Percentiles rank a stretch among this genome's conserved stretches.
phyloP scores from a whole-genome alignment of 257 asterid species.

The Solanum dulcamara region DNA sequence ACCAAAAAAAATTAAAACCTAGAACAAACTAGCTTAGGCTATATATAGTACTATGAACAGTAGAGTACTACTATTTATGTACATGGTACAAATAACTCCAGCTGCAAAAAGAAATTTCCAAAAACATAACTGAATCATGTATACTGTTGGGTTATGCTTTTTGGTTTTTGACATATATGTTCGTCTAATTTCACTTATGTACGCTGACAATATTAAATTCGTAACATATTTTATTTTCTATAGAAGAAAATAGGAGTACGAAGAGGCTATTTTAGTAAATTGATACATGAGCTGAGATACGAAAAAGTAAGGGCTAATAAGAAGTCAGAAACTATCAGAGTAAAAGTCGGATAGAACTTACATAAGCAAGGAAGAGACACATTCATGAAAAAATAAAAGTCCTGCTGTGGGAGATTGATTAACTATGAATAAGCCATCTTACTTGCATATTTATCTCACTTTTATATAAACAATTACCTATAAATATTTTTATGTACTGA shows the following conservation, averaged over 20 bases:
- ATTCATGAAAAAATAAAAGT: no score
- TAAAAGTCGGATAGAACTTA: background rate
- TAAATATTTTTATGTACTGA: background rate
- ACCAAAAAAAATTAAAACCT: background rate
- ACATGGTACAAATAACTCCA: background rate
- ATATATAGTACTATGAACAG: background rate
- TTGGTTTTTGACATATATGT: background rate
- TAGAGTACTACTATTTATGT: background rate
- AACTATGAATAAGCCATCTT: no score
- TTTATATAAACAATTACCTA: no score
- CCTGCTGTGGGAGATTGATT: background rate
- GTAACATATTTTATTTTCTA: no score
- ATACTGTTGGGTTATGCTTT: background rate
- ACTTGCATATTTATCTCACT: no score
- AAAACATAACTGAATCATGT: background rate
- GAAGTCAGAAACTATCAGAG: background rate
- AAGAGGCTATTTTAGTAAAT: background rate
- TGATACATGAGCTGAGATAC: background rate
- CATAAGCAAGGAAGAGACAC: background rate
- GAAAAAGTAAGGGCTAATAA: background rate
- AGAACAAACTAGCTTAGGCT: background rate
- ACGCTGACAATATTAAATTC: background rate
- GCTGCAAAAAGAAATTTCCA: background rate
- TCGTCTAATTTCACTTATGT: background rate
- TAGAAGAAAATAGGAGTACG: no score